A percentile compares a stretch with the other conserved stretches of the same genome.
These are phyloP conservation scores for Malassezia psittaci DNA, from an alignment of 1,284 basidiomycete genomes.

Conservation along the genomic window DNA sequence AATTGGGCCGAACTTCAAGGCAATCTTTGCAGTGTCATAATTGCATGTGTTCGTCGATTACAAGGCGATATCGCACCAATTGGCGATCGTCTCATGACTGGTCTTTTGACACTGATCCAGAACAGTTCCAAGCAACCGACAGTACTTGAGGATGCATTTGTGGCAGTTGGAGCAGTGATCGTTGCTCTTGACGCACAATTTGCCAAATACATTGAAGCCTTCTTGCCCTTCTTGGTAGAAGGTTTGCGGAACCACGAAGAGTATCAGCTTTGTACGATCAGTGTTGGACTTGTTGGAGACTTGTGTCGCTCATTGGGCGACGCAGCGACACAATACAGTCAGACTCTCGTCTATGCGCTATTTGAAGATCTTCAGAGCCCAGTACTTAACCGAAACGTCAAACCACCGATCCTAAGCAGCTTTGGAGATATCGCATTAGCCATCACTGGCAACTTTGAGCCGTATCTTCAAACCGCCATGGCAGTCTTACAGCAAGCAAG, in stretches of 20 bases:
- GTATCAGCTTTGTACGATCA: slow-evolving; percentile 85
- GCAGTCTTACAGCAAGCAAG: slow-evolving; percentile 82
- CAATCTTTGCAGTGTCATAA: slow-evolving; percentile 66
- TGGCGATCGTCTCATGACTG: slow-evolving; percentile 89
- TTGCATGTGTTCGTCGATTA: slow-evolving; percentile 55
- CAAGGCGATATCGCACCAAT: slow-evolving; percentile 73
- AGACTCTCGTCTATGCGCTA: slow-evolving; percentile 78
- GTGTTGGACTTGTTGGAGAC: slow-evolving; percentile 89
- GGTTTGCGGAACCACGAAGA: slow-evolving; percentile 90
- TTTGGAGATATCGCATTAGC: slow-evolving; percentile 96
- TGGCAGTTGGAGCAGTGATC: slow-evolving; percentile 70
- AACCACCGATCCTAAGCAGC: slow-evolving; percentile 85
- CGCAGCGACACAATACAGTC: slow-evolving; percentile 68
- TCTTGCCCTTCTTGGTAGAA: slow-evolving; percentile 77
- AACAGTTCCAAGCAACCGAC: slow-evolving; percentile 80
- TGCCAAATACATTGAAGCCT: slow-evolving; percentile 76
- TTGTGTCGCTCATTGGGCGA: slow-evolving; percentile 84
- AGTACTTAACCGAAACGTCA: slow-evolving; percentile 82
- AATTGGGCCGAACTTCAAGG: slow-evolving; percentile 98
- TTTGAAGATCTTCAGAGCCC: slow-evolving; percentile 86
- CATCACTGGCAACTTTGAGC: slow-evolving; percentile 71
- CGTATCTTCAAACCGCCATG: slow-evolving; percentile 83
- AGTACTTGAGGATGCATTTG: slow-evolving; percentile 92
- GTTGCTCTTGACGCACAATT: slow-evolving; percentile 71
- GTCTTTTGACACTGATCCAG: slow-evolving; percentile 73